Conservation (phyloP, 2,329 filamentous ascomycete genomes). For the Stenocarpella maydis region DNA sequence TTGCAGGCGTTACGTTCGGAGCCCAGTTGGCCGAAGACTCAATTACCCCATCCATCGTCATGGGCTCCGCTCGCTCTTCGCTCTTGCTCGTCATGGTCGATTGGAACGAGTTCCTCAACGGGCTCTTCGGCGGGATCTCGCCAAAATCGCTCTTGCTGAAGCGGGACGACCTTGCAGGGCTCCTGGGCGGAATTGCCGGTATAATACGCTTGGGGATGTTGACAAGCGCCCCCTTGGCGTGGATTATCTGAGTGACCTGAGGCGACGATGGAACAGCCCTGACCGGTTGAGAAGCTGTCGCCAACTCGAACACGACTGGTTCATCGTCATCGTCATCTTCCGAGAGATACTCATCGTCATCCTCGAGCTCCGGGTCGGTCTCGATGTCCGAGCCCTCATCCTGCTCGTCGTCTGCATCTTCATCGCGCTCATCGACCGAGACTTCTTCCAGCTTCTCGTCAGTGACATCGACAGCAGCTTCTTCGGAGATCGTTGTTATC, state of each 20-base stretch:
- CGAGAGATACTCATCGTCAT: slow-evolving; percentile 48
- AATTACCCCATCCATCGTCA: slow-evolving; percentile 32
- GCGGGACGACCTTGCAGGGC: slow-evolving; percentile 69
- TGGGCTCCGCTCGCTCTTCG: slow-evolving; percentile 22
- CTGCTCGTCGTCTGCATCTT: slow-evolving; percentile 45
- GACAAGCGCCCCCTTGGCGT: slow-evolving; percentile 80
- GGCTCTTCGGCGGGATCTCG: slow-evolving; percentile 63
- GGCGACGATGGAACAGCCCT: slow-evolving; percentile 68
- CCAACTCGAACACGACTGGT: slow-evolving; percentile 74
- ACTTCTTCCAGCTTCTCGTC: slow-evolving; percentile 37
- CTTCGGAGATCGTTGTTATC: not conserved
- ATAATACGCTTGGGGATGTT: slow-evolving; percentile 83
- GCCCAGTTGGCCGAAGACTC: slow-evolving; percentile 12
- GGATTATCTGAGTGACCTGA: slow-evolving; percentile 72
- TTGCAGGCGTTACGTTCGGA: slow-evolving; percentile 31
- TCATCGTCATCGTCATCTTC: slow-evolving; percentile 68
- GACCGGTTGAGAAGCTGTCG: slow-evolving; percentile 62
- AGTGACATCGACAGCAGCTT: slow-evolving; percentile 12
- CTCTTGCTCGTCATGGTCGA: slow-evolving; percentile 37
- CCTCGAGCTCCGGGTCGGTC: slow-evolving; percentile 33
- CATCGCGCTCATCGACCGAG: slow-evolving; percentile 40
- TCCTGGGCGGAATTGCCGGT: slow-evolving; percentile 80
- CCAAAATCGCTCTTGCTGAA: slow-evolving; percentile 65
- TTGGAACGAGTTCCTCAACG: slow-evolving; percentile 59
- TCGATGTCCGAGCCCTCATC: slow-evolving; percentile 40